phyloP scores from a whole-genome alignment of 169 alveolate species.

The Eimeria acervulina region DNA sequence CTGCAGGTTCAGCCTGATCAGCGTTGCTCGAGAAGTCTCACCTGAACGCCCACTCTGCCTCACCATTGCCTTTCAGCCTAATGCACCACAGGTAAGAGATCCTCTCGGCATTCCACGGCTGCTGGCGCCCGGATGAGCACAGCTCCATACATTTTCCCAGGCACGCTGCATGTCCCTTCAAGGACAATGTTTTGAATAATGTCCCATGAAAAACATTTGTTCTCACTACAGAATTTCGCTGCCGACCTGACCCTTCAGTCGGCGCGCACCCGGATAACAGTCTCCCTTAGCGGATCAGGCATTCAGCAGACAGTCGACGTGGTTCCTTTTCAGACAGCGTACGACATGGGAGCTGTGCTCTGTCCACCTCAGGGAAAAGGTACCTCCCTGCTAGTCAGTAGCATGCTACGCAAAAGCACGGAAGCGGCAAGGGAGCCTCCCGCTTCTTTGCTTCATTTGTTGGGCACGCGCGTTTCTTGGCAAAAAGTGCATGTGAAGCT shows the following conservation, averaged over 20 bases:
- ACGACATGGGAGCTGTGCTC: constrained; percentile 76
- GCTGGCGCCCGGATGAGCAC: not conserved
- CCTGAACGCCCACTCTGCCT: constrained; percentile 74
- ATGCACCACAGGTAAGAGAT: constrained; percentile 71
- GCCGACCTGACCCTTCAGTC: constrained; percentile 61
- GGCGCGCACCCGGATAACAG: constrained; percentile 42
- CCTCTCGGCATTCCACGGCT: not conserved
- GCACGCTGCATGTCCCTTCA: too few species aligned
- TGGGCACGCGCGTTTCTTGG: not conserved
- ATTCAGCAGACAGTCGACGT: constrained; percentile 61
- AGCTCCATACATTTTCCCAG: not conserved
- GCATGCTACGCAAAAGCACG: not conserved
- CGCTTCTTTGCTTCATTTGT: not conserved
- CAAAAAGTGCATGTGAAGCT: not conserved
- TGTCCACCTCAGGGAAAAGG: constrained; percentile 65
- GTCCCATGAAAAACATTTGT: not conserved
- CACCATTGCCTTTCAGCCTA: constrained; percentile 73
- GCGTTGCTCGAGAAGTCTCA: constrained; percentile 64
- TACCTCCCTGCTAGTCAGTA: not conserved
- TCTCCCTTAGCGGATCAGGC: constrained; percentile 61
- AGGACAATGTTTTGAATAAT: not conserved
- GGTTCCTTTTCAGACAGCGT: constrained; percentile 52
- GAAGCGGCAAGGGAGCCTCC: not conserved
- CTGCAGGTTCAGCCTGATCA: constrained; percentile 74
- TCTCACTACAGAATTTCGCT: constrained; percentile 23